Percentiles rank a stretch among this genome's conserved stretches.
These are phyloP conservation scores for Naegleria lovaniensis DNA, from an alignment of 208 protist species.

Conservation along the genomic window DNA sequence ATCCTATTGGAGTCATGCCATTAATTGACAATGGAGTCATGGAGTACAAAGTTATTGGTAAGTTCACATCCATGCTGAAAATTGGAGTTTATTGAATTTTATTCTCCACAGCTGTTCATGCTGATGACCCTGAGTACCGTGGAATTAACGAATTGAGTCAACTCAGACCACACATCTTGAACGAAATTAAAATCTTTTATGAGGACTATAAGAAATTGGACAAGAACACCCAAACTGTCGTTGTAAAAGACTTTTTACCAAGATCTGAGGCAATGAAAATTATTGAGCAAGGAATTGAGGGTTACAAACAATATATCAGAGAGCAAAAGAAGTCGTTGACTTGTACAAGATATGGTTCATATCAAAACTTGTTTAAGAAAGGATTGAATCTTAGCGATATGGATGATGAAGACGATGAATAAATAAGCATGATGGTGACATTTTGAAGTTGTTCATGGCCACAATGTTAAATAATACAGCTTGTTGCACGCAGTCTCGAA, in stretches of 20 bases:
- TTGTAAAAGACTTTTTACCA: background rate
- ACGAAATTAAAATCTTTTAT: slow-evolving; percentile 32
- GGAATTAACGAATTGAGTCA: background rate
- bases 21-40: slow-evolving; percentile 25
- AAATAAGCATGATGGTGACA: background rate
- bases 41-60: slow-evolving; percentile 14
- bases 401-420: background rate
- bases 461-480: no score
- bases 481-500: no score
- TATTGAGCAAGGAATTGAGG: background rate
- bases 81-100: background rate
- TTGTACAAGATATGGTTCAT: background rate
- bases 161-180: slow-evolving; percentile 10
- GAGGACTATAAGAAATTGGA: slow-evolving; percentile 30
- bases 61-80: background rate
- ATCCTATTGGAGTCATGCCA: slow-evolving; percentile 30
- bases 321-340: background rate
- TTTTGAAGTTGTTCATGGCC: no score
- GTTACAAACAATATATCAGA: background rate
- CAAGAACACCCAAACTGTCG: background rate
- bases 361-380: background rate
- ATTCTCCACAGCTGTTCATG: background rate
- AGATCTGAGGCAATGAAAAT: background rate
- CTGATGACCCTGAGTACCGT: slow-evolving; percentile 25
- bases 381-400: background rate